Conservation (phyloP, 345 rosid genomes). For the Limnanthes douglasii region DNA sequence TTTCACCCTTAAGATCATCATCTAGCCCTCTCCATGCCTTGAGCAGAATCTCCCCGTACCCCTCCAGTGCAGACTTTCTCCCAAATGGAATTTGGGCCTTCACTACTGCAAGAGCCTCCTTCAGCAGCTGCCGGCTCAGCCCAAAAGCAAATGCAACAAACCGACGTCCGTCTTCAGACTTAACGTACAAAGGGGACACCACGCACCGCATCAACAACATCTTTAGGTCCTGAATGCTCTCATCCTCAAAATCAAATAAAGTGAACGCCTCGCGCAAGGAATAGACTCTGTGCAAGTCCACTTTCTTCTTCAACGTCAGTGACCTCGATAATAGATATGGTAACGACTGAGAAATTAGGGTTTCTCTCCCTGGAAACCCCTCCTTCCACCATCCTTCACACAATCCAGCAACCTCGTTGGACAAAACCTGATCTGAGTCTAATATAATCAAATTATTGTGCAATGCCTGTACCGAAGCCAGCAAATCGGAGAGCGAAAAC, state of each 20-base stretch:
- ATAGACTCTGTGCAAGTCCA: constrained; percentile 66
- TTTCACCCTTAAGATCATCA: constrained; percentile 41
- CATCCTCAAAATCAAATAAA: constrained; percentile 74
- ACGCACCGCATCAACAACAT: constrained; percentile 62
- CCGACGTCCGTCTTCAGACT: constrained; percentile 71
- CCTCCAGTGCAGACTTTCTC: constrained; percentile 80
- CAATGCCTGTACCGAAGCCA: constrained; percentile 41
- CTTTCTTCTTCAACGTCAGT: constrained; percentile 67
- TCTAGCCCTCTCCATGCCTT: constrained; percentile 71
- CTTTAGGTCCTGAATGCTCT: constrained; percentile 76
- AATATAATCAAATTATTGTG: constrained; percentile 54
- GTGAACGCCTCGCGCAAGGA: constrained; percentile 59
- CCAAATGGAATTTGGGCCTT: constrained; percentile 79
- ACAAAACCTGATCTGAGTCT: constrained; percentile 49
- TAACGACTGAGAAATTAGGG: constrained; percentile 59
- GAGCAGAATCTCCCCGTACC: constrained; percentile 62
- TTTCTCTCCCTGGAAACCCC: constrained; percentile 31
- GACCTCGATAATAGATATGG: constrained; percentile 72
- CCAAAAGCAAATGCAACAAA: constrained; percentile 62
- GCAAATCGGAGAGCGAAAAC: constrained; percentile 28
- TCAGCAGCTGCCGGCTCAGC: constrained; percentile 57
- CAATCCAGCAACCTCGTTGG: constrained; percentile 40
- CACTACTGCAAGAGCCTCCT: constrained; percentile 68
- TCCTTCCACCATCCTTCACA: constrained; percentile 90
- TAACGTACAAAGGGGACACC: constrained; percentile 61